Base-by-base conservation (phyloP, 208 protist species). In the Vickermania spadyakhi region DNA sequence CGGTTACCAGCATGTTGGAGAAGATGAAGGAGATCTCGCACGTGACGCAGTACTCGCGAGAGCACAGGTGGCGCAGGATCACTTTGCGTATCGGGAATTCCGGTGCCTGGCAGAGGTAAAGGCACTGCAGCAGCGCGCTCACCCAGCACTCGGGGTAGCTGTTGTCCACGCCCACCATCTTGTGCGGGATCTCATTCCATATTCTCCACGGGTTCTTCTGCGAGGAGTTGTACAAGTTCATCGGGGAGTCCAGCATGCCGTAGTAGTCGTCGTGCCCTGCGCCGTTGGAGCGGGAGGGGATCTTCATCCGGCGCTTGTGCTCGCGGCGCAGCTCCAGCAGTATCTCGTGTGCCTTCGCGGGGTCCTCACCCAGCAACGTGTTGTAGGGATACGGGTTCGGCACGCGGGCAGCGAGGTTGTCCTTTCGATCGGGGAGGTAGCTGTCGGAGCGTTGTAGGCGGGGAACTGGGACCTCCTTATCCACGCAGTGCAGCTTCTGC, bases 111-210 rank as follows among this genome's bases (percentile, higher is more conserved):
- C 84, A 92, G 28, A 91, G 72, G 66, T 91, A 95, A 0, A 95
- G 70, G 13, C 75, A 89, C 68, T 95, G 88, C 49, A 95, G 62
- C 18, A 91, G 68, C 11, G 84, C 62, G 4, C 77, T 91, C 27
- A 95, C 75, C 85, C 88, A 95, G 64, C 77, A 95, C 74, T 95
- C 88, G 25, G 84, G 84, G 56, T 88, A 89, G 68, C 83, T 91
- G 68, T 95, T 95, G 64, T 95, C 88, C 1, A 92, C 62, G 22
- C 88, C 88, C 28, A 92, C 71, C 25, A 89, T 73, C 13, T 86
- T 74, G 41, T 86, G 73, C 28, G 88, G 80, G 27, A 89, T 75
- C 62, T 79, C 72, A 68, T 95, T 95, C 74, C 82, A 89, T 36
- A 57, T 79, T 58, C 72, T 70, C 85, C 88, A 95, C 53, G 91